Conservation (phyloP, 768 basidiomycete genomes). For the Lanmaoa rubissima region DNA sequence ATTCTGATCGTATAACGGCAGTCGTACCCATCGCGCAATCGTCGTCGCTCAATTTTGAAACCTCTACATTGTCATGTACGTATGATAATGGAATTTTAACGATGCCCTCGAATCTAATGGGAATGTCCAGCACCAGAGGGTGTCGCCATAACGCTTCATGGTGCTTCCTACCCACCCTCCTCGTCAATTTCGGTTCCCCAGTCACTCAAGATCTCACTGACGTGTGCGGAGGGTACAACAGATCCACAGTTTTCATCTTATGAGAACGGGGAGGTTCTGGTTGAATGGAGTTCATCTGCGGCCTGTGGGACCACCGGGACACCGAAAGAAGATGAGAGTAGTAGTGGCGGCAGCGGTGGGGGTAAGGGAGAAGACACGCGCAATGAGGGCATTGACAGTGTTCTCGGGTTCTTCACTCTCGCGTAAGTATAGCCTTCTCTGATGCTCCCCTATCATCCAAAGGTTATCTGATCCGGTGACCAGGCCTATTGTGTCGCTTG, state of each 20-base stretch:
- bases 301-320: conserved; percentile 48
- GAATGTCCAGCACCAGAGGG: conserved; percentile 47
- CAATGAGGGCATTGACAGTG: conserved; percentile 56
- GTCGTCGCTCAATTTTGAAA: conserved; percentile 27
- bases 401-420: conserved; percentile 87
- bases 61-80: conserved; percentile 37
- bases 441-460: conserved; percentile 2
- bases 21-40: conserved; percentile 73
- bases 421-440: conserved; percentile 50
- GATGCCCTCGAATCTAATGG: conserved; percentile 5
- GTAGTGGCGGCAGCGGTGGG: conserved; percentile 12
- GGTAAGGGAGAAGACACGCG: conserved; percentile 27
- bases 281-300: conserved; percentile 63
- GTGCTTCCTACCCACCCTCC: conserved; percentile 57
- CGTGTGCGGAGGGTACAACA: conserved; percentile 47
- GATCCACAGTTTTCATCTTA: conserved; percentile 60
- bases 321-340: conserved; percentile 29
- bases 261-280: conserved; percentile 47
- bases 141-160: conserved; percentile 56
- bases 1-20: conserved; percentile 58
- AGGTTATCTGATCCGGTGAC: conserved; percentile 40
- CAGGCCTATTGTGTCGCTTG: conserved; percentile 52
- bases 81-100: conserved; percentile 13
- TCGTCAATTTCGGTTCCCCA: conserved; percentile 47
- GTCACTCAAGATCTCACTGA: conserved; percentile 56